Evolutionary conservation across 805 yeast species (phyloP), one percentile per base, ranked within the genome.

Genomic region (Pichia ethanolica): DNA sequence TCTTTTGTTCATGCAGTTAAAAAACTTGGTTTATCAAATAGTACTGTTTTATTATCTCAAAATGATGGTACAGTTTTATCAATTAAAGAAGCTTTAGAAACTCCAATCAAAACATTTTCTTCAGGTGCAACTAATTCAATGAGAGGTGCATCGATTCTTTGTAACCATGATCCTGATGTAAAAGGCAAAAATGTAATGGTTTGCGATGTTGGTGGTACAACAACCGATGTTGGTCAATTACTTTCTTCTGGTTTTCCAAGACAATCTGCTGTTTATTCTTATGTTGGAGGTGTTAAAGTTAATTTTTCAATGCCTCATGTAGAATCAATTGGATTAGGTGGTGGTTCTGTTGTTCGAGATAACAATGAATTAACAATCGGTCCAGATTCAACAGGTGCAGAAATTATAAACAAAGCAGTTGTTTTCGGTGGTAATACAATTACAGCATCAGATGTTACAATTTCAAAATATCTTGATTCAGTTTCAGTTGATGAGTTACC

Each of bases 111-210:
- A 26, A 39, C 42, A 20, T 39, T 39, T 27, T 39, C 42, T 10
- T 39, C 42, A n/a, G 42, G 42, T 39, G 42, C 42, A n/a, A 39
- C 42, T 6, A 39, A 39, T 30, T 39, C 42, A 10, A 39, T 39
- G 42, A n/a, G 42, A 20, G 42, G 42, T 39, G 42, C 42, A 25
- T 27, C 42, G 7, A 27, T 39, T 30, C 14, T 39, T 7, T 39
- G 42, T 39, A 25, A n/a, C 14, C 28, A 39, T n/a, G 42, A 39
- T n/a, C 28, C 28, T 9, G 42, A 39, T 13, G 32, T 39, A 5
- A 7, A 27, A 8, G 42, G 32, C 5, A 39, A 39, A 27, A 39
- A n/a, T 39, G 32, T 39, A 7, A 39, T 39, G 30, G 42, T 39
- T 27, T 27, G 28, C 6, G 42, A 39, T 39, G n/a, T 39, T 27